phyloP scores from a whole-genome alignment of 352 stramenopile genomes.

The Phytopythium vexans region DNA sequence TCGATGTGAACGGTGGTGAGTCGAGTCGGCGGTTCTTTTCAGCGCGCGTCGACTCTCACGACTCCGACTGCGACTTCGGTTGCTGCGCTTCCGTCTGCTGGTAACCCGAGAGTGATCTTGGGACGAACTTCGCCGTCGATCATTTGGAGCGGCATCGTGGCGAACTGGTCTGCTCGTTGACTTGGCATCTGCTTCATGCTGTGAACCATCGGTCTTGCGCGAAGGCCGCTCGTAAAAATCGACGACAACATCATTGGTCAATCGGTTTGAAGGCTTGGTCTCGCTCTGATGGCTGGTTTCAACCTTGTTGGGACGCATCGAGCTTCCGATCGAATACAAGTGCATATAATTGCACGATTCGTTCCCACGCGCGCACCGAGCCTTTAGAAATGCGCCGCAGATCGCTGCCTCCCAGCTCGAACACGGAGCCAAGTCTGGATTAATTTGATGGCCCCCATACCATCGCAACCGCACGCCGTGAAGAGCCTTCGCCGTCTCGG shows the following conservation, averaged over 20 bases:
- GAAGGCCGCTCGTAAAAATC: constrained; percentile 2
- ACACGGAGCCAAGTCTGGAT: constrained; percentile 9
- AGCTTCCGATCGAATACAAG: background rate
- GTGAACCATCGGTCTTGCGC: no score
- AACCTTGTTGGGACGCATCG: background rate
- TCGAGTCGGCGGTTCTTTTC: no score
- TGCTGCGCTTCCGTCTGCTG: no score
- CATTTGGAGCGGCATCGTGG: background rate
- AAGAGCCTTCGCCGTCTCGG: constrained; percentile 10
- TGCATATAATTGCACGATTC: constrained; percentile 17
- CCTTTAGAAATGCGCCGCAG: constrained; percentile 10
- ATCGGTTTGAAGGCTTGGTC: background rate
- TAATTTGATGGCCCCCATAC: constrained; percentile 13
- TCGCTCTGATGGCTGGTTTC: background rate
- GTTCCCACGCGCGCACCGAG: constrained; percentile 9
- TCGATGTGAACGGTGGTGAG: background rate
- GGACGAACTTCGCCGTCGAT: background rate
- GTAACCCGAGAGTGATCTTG: background rate
- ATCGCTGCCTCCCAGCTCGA: constrained; percentile 9
- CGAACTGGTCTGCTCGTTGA: background rate
- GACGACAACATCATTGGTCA: background rate
- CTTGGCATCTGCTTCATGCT: no score
- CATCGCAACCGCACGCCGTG: constrained; percentile 12
- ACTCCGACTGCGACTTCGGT: no score
- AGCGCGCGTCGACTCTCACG: no score